Evolutionary conservation across 331 rosid species (phyloP).

Genomic region (Malus hybrid): DNA sequence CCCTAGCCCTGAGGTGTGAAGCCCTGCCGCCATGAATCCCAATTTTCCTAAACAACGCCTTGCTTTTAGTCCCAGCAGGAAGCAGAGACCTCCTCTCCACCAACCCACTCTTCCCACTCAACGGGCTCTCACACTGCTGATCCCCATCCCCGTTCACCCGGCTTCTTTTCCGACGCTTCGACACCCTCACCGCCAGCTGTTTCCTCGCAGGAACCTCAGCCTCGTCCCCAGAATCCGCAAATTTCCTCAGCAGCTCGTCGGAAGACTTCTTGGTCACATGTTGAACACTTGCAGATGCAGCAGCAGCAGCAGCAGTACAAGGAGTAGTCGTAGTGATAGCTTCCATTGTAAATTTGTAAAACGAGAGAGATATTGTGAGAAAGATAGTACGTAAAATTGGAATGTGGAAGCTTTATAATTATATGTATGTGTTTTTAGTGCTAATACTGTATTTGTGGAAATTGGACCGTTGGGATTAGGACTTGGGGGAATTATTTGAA

Average conservation of each 20-base stretch:
- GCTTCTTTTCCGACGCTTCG: constrained; percentile 30
- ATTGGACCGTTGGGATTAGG: constrained; percentile 47
- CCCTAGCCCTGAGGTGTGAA: constrained; percentile 43
- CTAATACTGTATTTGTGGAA: not conserved
- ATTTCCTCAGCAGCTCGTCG: constrained; percentile 70
- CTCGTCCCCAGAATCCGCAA: constrained; percentile 30
- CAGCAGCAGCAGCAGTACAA: not conserved
- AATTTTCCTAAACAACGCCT: constrained; percentile 42
- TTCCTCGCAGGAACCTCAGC: constrained; percentile 7
- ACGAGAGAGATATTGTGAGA: not conserved
- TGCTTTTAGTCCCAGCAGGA: constrained; percentile 30
- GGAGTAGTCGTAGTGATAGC: not conserved
- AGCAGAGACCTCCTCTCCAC: constrained; percentile 62
- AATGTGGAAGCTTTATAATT: not conserved
- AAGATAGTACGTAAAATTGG: not conserved
- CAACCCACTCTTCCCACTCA: constrained; percentile 12
- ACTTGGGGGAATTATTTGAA: constrained; percentile 13
- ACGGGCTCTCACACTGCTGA: constrained; percentile 30
- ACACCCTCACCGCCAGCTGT: constrained; percentile 8
- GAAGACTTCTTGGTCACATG: constrained; percentile 67
- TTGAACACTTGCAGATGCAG: constrained; percentile 39
- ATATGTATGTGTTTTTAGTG: not conserved
- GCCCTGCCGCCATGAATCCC: constrained; percentile 35
- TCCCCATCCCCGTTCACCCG: not conserved
- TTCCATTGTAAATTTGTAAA: not conserved